phyloP scores from a whole-genome alignment of 805 yeast species.

The Ogataea trehalophila region DNA sequence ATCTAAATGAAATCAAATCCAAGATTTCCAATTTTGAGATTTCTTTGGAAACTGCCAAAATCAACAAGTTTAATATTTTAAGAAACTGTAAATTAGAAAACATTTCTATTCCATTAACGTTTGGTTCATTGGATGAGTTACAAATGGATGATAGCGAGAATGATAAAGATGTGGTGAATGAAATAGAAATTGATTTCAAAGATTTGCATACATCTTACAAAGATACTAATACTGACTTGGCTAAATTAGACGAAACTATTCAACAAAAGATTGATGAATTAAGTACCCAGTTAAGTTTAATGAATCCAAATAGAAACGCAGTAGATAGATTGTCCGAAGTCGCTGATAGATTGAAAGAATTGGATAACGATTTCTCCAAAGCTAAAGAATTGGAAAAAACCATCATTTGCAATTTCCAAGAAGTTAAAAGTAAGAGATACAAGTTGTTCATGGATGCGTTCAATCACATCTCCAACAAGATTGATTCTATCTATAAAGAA shows the following conservation, averaged over 20 bases:
- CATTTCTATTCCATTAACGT: conserved; percentile 54
- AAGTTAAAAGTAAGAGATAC: conserved; percentile 54
- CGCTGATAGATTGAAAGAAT: conserved; percentile 50
- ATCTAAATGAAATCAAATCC: conserved; percentile 29
- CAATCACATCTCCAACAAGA: conserved; percentile 64
- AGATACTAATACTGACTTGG: conserved; percentile 1
- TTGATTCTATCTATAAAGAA: conserved; percentile 80
- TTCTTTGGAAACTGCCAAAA: conserved; percentile 44
- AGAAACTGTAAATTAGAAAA: conserved; percentile 74
- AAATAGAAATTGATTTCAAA: conserved; percentile 52
- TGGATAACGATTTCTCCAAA: conserved; percentile 58
- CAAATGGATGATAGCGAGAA: conserved; percentile 51
- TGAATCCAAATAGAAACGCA: conserved; percentile 83
- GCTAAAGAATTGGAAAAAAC: conserved; percentile 59
- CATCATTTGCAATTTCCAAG: conserved; percentile 51
- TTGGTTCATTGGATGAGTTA: conserved; percentile 56
- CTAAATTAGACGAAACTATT: conserved; percentile 20
- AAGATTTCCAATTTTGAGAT: conserved; percentile 43
- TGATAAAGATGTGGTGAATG: conserved; percentile 30
- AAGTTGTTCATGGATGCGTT: conserved; percentile 67
- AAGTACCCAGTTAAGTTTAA: conserved; percentile 35
- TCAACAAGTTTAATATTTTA: conserved; percentile 54
- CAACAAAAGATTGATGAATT: conserved; percentile 31
- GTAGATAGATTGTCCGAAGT: conserved; percentile 69
- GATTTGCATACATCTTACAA: conserved; percentile 28